phyloP scores from a whole-genome alignment of 108 stramenopile genomes.

The Fragilariopsis cylindrus region DNA sequence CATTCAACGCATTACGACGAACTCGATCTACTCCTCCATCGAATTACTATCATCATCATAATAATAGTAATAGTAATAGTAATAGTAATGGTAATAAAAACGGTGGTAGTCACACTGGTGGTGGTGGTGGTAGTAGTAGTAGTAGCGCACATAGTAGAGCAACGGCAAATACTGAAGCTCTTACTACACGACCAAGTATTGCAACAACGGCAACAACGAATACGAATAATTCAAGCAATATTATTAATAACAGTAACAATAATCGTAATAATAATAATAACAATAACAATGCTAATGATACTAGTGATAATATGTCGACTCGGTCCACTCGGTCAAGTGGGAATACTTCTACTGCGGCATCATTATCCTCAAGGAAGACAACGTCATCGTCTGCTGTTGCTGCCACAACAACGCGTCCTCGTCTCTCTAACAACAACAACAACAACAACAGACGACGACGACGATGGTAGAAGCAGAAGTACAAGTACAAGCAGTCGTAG shows the following conservation, averaged over 20 bases:
- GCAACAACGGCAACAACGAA: background rate
- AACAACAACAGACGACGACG: background rate
- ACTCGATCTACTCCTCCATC: constrained; percentile 28
- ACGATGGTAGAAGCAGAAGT: constrained; percentile 3
- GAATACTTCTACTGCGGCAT: background rate
- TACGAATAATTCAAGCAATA: background rate
- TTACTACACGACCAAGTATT: constrained; percentile 8
- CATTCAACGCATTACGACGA: constrained; percentile 11
- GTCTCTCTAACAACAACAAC: background rate
- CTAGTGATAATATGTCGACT: background rate
- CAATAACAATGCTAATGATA: too few species aligned
- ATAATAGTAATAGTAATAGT: too few species aligned
- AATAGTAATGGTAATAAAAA: too few species aligned
- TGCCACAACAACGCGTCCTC: background rate
- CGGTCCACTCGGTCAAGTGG: background rate
- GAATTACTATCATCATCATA: too few species aligned
- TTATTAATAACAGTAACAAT: background rate
- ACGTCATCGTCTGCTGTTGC: constrained; percentile 1
- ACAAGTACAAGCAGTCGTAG: background rate
- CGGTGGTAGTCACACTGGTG: too few species aligned
- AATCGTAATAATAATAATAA: background rate
- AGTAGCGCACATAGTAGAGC: background rate
- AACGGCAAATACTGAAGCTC: background rate
- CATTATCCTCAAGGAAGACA: too few species aligned
- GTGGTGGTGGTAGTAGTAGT: too few species aligned